Conservation (phyloP, 1,284 basidiomycete species). For the Takashimella tepidaria region DNA sequence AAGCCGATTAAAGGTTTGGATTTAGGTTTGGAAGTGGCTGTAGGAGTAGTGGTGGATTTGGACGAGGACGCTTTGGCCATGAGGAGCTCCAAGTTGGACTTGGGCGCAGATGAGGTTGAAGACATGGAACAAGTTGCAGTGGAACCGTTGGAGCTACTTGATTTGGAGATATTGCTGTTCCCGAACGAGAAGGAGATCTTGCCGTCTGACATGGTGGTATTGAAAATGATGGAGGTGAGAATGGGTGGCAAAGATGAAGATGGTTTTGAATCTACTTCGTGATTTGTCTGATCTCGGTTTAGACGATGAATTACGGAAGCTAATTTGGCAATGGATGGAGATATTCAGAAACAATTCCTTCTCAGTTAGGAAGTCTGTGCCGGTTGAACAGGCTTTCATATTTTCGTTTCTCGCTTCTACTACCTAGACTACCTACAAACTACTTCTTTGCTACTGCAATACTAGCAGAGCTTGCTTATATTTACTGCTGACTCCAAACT, state of each 20-base stretch:
- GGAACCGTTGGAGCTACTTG: not conserved
- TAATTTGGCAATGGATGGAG: too few species aligned
- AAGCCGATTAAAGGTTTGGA: constrained; percentile 10
- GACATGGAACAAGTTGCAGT: too few species aligned
- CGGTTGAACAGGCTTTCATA: constrained; percentile 49
- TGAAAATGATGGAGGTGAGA: not conserved
- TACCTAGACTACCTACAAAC: constrained; percentile 1
- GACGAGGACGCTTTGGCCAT: constrained; percentile 30
- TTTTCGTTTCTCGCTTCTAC: constrained; percentile 15
- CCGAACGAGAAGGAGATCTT: constrained; percentile 45
- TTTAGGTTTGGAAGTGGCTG: constrained; percentile 4
- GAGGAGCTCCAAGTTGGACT: constrained; percentile 37
- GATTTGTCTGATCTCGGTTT: not conserved
- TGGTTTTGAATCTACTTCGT: not conserved
- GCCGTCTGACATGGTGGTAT: constrained; percentile 21
- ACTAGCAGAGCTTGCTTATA: too few species aligned
- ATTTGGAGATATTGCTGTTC: constrained; percentile 6
- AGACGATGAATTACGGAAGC: not conserved
- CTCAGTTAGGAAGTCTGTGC: constrained; percentile 29
- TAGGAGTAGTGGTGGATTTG: not conserved
- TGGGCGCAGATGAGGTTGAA: too few species aligned
- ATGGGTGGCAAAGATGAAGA: not conserved
- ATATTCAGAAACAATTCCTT: too few species aligned
- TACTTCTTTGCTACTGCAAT: constrained; percentile 14
- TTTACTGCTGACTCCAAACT: constrained; percentile 15